Evolutionary conservation across 257 asterid genomes (phyloP), one percentile per base, ranked within the genome.

Genomic region (Catharanthus roseus): DNA sequence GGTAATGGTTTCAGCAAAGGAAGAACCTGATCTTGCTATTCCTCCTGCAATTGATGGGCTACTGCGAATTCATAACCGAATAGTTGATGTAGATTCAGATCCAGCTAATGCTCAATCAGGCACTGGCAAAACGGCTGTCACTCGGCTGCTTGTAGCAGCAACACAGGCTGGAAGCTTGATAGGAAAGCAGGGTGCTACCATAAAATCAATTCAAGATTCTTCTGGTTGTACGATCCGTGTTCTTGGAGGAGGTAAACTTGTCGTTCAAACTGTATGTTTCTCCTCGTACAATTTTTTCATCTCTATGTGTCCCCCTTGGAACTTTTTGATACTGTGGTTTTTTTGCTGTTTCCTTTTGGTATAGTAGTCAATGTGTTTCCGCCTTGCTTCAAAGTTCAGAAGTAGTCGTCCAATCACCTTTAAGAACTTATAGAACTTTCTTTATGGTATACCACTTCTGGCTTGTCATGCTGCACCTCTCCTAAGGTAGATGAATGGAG

Each of bases 151-250:
- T 65, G 92, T 92, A 56, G 97, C 98, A 56, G 95, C 95, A 75
- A 77, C 91, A 58, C 98, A 92, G 77, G 97, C 96, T 75, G 96
- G 97, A 74, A 88, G 86, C 81, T 86, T 92, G 83, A 92, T 92
- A 56, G 98, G 98, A 78, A 92, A 92, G 85, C 98, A 92, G 80
- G 97, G 98, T 62, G 86, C 96, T 66, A 92, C 98, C n/a, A 77
- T 92, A 68, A 92, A 92, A 85, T 77, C 93, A 51, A 87, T 92
- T 77, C 88, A 90, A 79, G 98, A 90, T 71, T 88, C 85, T 67
- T 92, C 97, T 68, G 76, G 81, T 74, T 92, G 96, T 84, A 85
- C 73, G 45, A 80, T 92, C 66, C 95, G 97, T 70, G 93, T 92
- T 72, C 85, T 92, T 71, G 86, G 96, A 69, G 89, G 86, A 90